Conservation (phyloP, 345 rosid species). For the Populus ilicifolia region DNA sequence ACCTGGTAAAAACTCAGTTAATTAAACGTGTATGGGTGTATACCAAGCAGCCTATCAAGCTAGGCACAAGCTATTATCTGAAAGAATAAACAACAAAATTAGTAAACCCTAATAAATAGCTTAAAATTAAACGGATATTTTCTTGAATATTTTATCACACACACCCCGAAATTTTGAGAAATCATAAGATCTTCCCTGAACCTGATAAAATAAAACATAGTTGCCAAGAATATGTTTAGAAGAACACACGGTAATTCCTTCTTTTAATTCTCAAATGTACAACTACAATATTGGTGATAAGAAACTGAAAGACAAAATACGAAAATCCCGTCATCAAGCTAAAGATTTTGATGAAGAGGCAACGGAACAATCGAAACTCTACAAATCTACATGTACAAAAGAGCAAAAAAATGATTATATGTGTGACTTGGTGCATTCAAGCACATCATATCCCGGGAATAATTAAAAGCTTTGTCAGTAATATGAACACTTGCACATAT, state of each 20-base stretch:
- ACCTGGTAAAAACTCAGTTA: background rate
- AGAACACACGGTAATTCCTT: background rate
- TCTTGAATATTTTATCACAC: no score
- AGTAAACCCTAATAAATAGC: background rate
- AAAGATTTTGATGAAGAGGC: background rate
- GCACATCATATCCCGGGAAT: background rate
- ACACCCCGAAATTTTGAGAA: no score
- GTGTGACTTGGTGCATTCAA: background rate
- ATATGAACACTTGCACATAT: constrained; percentile 6
- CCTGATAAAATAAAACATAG: background rate
- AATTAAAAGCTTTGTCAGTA: background rate
- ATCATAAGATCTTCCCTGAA: background rate
- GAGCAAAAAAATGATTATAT: background rate
- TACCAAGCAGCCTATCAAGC: background rate
- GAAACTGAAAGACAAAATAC: background rate
- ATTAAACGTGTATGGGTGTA: background rate
- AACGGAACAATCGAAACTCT: background rate
- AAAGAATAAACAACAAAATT: background rate
- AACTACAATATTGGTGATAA: background rate
- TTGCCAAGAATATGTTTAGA: background rate
- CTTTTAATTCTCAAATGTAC: background rate
- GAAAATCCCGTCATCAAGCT: background rate
- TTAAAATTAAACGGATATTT: no score
- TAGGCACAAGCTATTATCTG: background rate
- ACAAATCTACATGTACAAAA: background rate